These are phyloP conservation scores for Russula lepida DNA, from an alignment of 768 basidiomycete genomes.

Conservation along the genomic window DNA sequence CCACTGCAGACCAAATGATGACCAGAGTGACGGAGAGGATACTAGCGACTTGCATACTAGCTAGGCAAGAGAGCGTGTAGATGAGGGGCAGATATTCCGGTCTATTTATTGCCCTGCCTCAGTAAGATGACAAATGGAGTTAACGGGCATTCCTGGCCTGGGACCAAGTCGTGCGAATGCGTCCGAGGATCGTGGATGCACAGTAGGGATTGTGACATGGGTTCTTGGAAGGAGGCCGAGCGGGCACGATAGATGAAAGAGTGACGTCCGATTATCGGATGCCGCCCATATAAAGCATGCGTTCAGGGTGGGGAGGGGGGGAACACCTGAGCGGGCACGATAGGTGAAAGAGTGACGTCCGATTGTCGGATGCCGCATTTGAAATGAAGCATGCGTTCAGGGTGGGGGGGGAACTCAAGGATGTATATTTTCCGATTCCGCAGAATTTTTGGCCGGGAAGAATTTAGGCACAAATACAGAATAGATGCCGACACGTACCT, in stretches of 20 bases:
- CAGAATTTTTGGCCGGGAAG: neutral
- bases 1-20: neutral
- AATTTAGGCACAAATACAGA: neutral
- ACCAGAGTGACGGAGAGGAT: neutral
- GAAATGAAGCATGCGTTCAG: too few relatives aligned
- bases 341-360: neutral
- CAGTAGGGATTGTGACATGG: neutral
- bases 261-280: neutral
- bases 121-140: neutral
- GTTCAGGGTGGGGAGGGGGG: neutral
- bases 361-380: neutral
- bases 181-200: conserved; percentile 3
- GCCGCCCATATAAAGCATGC: too few relatives aligned
- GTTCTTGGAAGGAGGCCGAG: neutral
- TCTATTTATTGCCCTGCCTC: neutral
- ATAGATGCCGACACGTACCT: neutral
- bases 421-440: neutral
- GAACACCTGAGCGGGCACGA: neutral
- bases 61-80: too few relatives aligned
- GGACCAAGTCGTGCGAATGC: neutral
- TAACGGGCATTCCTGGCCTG: neutral
- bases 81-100: neutral
- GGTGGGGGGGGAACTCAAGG: too few relatives aligned
- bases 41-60: neutral
- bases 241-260: neutral